Evolutionary conservation across 805 yeast species (phyloP).

Genomic region (Pichia kluyveri): DNA sequence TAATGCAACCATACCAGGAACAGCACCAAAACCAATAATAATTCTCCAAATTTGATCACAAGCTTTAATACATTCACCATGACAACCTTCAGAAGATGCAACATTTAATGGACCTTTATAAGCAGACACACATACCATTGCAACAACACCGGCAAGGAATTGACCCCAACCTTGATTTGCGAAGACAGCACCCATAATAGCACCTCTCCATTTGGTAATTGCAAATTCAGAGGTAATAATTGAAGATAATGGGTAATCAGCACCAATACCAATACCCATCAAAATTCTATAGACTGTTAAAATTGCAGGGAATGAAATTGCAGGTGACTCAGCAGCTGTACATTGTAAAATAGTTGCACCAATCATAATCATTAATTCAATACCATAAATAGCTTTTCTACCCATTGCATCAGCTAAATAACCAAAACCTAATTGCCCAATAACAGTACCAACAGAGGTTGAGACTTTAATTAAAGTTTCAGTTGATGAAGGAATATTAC

Average conservation of each 20-base stretch:
- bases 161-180: constrained; percentile 98
- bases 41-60: constrained; percentile 95
- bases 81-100: constrained; percentile 53
- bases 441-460: constrained; percentile 88
- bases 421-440: constrained; percentile 86
- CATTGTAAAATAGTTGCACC: constrained; percentile 73
- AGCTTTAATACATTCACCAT: constrained; percentile 58
- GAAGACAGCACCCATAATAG: constrained; percentile 92
- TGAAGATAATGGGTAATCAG: constrained; percentile 93
- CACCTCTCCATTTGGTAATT: constrained; percentile 96
- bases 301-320: constrained; percentile 64
- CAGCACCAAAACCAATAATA: constrained; percentile 79
- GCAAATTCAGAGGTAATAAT: constrained; percentile 88
- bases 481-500: constrained; percentile 56
- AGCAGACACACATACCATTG: constrained; percentile 66
- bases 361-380: constrained; percentile 79
- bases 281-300: constrained; percentile 71
- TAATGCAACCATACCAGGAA: constrained; percentile 77
- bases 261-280: constrained; percentile 96
- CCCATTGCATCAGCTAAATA: constrained; percentile 73
- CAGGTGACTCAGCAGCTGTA: constrained; percentile 61
- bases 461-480: constrained; percentile 74
- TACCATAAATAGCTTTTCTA: constrained; percentile 81
- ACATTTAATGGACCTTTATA: constrained; percentile 58
- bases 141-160: constrained; percentile 76